phyloP scores from a whole-genome alignment of 805 yeast species.

The Candida ponderosae region DNA sequence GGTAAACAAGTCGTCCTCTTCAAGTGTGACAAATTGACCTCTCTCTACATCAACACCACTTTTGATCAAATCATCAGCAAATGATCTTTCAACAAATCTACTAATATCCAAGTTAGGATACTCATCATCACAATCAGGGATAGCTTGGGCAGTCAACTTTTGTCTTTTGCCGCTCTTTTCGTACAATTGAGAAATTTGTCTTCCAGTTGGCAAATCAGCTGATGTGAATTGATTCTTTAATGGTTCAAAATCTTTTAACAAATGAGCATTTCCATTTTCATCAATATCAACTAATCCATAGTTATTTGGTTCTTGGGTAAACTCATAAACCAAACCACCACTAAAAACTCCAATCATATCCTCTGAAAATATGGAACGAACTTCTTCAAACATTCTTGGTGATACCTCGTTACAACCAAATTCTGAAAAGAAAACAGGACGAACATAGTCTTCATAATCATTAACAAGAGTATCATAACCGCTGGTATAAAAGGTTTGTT shows the following conservation, averaged over 20 bases:
- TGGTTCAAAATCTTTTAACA: slow-evolving; percentile 39
- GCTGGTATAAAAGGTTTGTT: slow-evolving; percentile 71
- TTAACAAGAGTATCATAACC: slow-evolving; percentile 66
- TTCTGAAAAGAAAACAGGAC: slow-evolving; percentile 86
- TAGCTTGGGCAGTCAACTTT: slow-evolving; percentile 16
- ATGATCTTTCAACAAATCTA: slow-evolving; percentile 29
- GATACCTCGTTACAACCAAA: slow-evolving; percentile 81
- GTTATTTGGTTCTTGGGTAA: slow-evolving; percentile 68
- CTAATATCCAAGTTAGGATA: slow-evolving; percentile 37
- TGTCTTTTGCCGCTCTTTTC: slow-evolving; percentile 14
- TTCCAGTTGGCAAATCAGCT: slow-evolving; percentile 23
- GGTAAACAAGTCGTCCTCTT: slow-evolving; percentile 34
- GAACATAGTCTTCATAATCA: slow-evolving; percentile 59
- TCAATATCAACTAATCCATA: slow-evolving; percentile 64
- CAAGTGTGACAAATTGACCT: slow-evolving; percentile 44
- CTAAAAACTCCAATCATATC: slow-evolving; percentile 72
- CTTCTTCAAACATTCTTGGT: slow-evolving; percentile 77
- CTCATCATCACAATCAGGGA: slow-evolving; percentile 28
- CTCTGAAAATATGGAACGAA: slow-evolving; percentile 56
- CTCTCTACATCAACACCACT: slow-evolving; percentile 37
- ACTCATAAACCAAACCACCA: slow-evolving; percentile 84
- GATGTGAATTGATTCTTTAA: slow-evolving; percentile 38
- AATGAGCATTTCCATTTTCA: slow-evolving; percentile 30
- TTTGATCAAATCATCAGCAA: slow-evolving; percentile 37
- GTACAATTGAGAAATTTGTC: slow-evolving; percentile 16